Conservation (phyloP, 2,329 filamentous ascomycete genomes). For the Aureobasidium sp. region DNA sequence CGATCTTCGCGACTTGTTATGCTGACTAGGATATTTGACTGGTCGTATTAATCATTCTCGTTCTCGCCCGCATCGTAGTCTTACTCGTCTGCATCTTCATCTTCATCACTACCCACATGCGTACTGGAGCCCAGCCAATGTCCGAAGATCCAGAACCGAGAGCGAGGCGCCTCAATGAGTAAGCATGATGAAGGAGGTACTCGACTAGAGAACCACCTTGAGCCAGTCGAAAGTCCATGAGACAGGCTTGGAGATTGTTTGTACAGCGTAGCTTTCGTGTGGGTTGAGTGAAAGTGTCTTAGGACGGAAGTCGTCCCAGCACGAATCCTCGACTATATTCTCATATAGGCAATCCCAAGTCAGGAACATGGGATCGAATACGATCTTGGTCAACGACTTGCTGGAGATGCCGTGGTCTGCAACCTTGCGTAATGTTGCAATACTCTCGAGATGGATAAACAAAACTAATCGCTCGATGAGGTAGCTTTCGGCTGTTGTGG, state of each 20-base stretch:
- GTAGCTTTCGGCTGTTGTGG: neutral
- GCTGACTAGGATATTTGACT: too few species aligned
- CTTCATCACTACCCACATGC: slow-evolving; percentile 65
- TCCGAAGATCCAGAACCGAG: neutral
- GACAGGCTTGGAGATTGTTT: neutral
- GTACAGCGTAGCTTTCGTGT: neutral
- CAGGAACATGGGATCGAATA: too few species aligned
- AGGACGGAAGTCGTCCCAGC: neutral
- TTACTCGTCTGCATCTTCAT: slow-evolving; percentile 61
- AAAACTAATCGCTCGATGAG: neutral
- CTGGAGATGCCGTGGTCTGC: neutral
- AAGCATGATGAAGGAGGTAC: neutral
- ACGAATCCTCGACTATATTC: too few species aligned
- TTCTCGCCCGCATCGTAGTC: too few species aligned
- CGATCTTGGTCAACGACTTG: neutral
- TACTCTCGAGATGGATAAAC: neutral
- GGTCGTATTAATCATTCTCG: too few species aligned
- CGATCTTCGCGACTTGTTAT: too few species aligned
- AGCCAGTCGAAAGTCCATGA: neutral
- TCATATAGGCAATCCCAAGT: too few species aligned
- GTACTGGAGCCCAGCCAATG: neutral
- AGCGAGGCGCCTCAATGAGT: neutral
- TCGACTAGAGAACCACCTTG: neutral
- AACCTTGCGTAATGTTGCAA: neutral
- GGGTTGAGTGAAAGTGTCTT: neutral